A percentile compares a stretch with the other conserved stretches of the same genome.
Evolutionary conservation across 2,329 filamentous ascomycete species (phyloP).

Genomic region (Beauveria sp.): DNA sequence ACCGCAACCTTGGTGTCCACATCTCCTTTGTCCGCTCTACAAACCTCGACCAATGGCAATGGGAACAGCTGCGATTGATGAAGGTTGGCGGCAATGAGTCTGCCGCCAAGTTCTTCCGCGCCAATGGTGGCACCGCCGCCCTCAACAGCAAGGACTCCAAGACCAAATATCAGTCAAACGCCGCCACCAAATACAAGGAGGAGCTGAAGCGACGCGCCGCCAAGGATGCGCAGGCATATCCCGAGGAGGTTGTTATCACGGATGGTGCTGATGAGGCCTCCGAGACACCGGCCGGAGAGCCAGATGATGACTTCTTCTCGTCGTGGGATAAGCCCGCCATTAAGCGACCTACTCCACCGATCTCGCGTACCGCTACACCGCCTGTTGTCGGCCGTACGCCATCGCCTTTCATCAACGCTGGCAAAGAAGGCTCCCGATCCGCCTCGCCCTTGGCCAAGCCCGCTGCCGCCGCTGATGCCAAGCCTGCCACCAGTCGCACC

Average conservation of each 20-base stretch:
- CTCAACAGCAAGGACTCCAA: constrained; percentile 94
- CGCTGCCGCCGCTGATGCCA: constrained; percentile 37
- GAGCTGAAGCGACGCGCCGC: constrained; percentile 82
- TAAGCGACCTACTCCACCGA: constrained; percentile 89
- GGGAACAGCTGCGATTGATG: constrained; percentile 95
- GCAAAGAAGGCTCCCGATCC: constrained; percentile 66
- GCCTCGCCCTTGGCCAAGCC: constrained; percentile 71
- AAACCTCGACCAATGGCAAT: constrained; percentile 99
- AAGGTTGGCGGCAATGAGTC: constrained; percentile 98
- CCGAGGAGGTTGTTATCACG: constrained; percentile 75
- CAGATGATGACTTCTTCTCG: constrained; percentile 96
- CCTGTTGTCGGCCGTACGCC: constrained; percentile 70
- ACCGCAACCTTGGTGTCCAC: constrained; percentile 95
- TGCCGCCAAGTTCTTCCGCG: constrained; percentile 96
- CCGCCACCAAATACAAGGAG: constrained; percentile 97
- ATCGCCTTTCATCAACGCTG: constrained; percentile 83
- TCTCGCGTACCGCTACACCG: constrained; percentile 83
- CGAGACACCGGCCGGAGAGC: constrained; percentile 72
- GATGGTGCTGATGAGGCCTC: constrained; percentile 64
- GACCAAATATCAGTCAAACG: constrained; percentile 89
- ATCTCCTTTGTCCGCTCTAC: constrained; percentile 98
- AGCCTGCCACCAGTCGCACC: constrained; percentile 61
- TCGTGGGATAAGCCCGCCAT: constrained; percentile 98
- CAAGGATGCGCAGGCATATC: constrained; percentile 80
- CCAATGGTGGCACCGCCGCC: constrained; percentile 87